phyloP scores from a whole-genome alignment of 2,329 filamentous ascomycete genomes.

The Fusarium pseudoanthophilum region DNA sequence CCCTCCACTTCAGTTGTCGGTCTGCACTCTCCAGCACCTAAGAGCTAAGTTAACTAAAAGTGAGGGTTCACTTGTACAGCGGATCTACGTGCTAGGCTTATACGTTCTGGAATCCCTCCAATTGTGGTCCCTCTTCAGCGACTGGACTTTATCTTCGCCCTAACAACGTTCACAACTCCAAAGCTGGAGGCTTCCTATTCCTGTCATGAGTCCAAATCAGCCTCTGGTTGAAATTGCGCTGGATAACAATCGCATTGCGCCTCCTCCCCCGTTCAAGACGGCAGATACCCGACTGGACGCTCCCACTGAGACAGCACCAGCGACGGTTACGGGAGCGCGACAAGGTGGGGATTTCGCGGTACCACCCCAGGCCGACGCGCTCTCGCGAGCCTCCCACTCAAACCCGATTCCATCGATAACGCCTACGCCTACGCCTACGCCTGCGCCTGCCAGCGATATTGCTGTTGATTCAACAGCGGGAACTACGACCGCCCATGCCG shows the following conservation, averaged over 20 bases:
- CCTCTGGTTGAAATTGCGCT: slow-evolving; percentile 38
- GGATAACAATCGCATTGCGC: slow-evolving; percentile 33
- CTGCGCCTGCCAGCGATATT: slow-evolving; percentile 2
- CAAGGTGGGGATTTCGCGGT: slow-evolving; percentile 44
- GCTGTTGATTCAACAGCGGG: slow-evolving; percentile 23
- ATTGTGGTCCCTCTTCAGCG: slow-evolving; percentile 17
- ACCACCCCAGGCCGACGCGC: slow-evolving; percentile 39
- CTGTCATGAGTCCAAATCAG: slow-evolving; percentile 38
- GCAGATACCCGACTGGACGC: slow-evolving; percentile 21
- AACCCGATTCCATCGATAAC: slow-evolving; percentile 36
- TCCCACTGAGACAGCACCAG: slow-evolving; percentile 18
- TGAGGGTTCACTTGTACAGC: slow-evolving; percentile 23
- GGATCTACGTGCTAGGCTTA: slow-evolving; percentile 5
- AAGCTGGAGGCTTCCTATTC: slow-evolving; percentile 6
- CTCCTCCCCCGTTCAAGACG: slow-evolving; percentile 29
- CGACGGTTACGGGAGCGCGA: slow-evolving; percentile 34
- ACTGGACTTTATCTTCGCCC: slow-evolving; percentile 9
- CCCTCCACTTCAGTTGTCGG: slow-evolving; percentile 29
- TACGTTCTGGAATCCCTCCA: slow-evolving; percentile 32
- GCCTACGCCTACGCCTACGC: slow-evolving; percentile 9
- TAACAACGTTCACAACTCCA: slow-evolving; percentile 20
- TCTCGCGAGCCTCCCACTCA: slow-evolving; percentile 40
- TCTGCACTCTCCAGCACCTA: slow-evolving; percentile 17
- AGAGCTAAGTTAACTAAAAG: not conserved
- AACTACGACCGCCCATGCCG: slow-evolving; percentile 26